phyloP scores from a whole-genome alignment of 1,139 yeast genomes.

The Diutina neorugosa region DNA sequence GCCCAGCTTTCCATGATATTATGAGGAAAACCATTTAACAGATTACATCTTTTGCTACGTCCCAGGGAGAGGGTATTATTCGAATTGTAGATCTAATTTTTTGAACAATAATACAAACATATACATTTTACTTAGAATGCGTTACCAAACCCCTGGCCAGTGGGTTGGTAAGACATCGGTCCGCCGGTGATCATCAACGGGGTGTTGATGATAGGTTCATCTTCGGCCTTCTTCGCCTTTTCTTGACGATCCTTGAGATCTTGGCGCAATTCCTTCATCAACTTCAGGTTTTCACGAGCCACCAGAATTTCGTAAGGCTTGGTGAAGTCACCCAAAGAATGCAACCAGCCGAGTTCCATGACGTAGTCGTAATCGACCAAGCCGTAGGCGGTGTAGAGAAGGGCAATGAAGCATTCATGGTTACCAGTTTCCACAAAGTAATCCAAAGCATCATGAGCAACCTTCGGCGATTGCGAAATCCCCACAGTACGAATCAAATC shows the following conservation, averaged over 20 bases:
- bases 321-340: slow-evolving; percentile 62
- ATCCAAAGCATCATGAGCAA: slow-evolving; percentile 78
- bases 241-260: slow-evolving; percentile 64
- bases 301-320: slow-evolving; percentile 87
- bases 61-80: too few relatives aligned
- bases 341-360: slow-evolving; percentile 83
- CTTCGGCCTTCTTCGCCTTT: slow-evolving; percentile 40
- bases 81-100: neutral
- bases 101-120: neutral
- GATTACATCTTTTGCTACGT: too few relatives aligned
- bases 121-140: slow-evolving; percentile 17
- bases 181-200: slow-evolving; percentile 65
- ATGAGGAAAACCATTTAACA: too few relatives aligned
- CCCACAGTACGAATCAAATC: slow-evolving; percentile 92
- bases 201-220: slow-evolving; percentile 26
- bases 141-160: slow-evolving; percentile 61
- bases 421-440: slow-evolving; percentile 97
- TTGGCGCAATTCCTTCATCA: slow-evolving; percentile 49
- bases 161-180: slow-evolving; percentile 44
- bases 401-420: slow-evolving; percentile 89
- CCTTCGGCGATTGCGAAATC: slow-evolving; percentile 63
- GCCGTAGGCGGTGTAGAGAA: slow-evolving; percentile 78
- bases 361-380: slow-evolving; percentile 74
- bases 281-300: slow-evolving; percentile 64
- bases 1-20: too few relatives aligned